phyloP scores from a whole-genome alignment of 495 filamentous ascomycete species.

The Aspergillus olivimuriae region DNA sequence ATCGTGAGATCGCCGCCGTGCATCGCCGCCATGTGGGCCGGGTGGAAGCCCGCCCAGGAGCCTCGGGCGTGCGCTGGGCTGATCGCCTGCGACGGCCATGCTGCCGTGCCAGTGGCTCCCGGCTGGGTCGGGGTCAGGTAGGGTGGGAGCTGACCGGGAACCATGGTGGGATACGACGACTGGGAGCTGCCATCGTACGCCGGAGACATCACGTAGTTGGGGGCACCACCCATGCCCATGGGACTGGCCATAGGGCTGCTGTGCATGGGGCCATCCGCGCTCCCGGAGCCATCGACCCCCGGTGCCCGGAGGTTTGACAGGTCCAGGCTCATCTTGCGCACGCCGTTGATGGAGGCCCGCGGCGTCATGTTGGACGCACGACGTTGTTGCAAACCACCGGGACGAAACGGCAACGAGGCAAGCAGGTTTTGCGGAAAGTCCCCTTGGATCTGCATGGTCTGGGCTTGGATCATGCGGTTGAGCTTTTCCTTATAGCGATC shows the following conservation, averaged over 20 bases:
- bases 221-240: constrained; percentile 12
- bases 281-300: constrained; percentile 22
- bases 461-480: constrained; percentile 36
- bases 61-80: constrained; percentile 7
- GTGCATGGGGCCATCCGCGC: too few relatives aligned
- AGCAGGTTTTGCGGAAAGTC: constrained; percentile 37
- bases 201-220: constrained; percentile 28
- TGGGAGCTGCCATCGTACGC: constrained; percentile 18
- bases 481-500: constrained; percentile 50
- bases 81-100: constrained; percentile 10
- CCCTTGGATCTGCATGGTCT: constrained; percentile 37
- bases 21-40: constrained; percentile 17
- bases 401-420: constrained; percentile 22
- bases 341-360: constrained; percentile 23
- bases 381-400: constrained; percentile 16
- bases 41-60: constrained; percentile 19
- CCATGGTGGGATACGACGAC: constrained; percentile 17
- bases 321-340: constrained; percentile 39
- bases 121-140: constrained; percentile 18
- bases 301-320: constrained; percentile 29
- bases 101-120: constrained; percentile 10
- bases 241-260: constrained; percentile 24
- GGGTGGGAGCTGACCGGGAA: constrained; percentile 22
- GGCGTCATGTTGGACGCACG: constrained; percentile 21
- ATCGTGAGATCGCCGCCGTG: constrained; percentile 9